These are phyloP conservation scores for Chrysoporthe cubensis DNA, from an alignment of 2,329 filamentous ascomycete genomes.

Conservation along the genomic window DNA sequence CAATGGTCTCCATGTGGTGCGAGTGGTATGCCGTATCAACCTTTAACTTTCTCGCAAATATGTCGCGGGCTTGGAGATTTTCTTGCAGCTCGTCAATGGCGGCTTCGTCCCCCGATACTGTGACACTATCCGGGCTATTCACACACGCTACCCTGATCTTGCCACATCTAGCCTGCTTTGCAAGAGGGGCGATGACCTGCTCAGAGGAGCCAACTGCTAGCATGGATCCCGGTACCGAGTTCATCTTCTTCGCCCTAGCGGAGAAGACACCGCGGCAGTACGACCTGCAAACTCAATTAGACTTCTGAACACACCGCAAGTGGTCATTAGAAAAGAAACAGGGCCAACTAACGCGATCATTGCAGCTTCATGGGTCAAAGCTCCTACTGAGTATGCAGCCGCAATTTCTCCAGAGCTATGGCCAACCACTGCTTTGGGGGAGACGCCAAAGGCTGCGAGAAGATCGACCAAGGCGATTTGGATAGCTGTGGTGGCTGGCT, in stretches of 20 bases:
- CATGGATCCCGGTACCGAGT: slow-evolving; percentile 27
- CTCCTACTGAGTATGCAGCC: slow-evolving; percentile 10
- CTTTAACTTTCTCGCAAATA: slow-evolving; percentile 39
- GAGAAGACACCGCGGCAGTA: slow-evolving; percentile 30
- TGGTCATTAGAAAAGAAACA: background rate
- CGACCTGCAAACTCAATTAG: slow-evolving; percentile 32
- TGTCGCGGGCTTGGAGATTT: slow-evolving; percentile 20
- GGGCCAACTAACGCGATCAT: slow-evolving; percentile 2
- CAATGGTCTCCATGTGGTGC: slow-evolving; percentile 37
- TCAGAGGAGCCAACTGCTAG: slow-evolving; percentile 27
- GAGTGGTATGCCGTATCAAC: slow-evolving; percentile 45
- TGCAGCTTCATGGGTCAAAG: slow-evolving; percentile 7
- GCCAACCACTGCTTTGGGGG: slow-evolving; percentile 34
- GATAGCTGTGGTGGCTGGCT: slow-evolving; percentile 42
- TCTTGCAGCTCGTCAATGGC: slow-evolving; percentile 33
- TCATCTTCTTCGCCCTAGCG: background rate
- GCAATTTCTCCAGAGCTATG: slow-evolving; percentile 34
- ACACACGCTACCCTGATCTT: slow-evolving; percentile 30
- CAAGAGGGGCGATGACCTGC: slow-evolving; percentile 16
- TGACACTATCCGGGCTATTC: slow-evolving; percentile 35
- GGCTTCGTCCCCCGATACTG: slow-evolving; percentile 37
- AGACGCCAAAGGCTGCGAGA: slow-evolving; percentile 33
- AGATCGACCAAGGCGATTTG: slow-evolving; percentile 44
- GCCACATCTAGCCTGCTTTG: slow-evolving; percentile 25
- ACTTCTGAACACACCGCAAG: background rate